Conservation (phyloP, 2,329 filamentous ascomycete genomes). For the Botryosphaeria agaves region DNA sequence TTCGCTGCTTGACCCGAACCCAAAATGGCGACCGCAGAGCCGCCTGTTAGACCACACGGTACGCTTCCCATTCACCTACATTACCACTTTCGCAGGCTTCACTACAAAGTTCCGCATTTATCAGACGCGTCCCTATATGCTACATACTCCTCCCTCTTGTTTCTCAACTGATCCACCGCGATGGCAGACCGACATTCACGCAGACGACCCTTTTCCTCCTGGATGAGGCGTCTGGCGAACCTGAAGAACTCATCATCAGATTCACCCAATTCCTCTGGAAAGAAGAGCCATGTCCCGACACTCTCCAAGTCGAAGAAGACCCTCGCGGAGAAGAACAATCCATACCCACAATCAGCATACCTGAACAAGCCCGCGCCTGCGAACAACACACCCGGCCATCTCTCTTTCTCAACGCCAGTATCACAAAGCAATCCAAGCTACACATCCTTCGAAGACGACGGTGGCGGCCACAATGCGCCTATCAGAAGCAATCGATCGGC, state of each 20-base stretch:
- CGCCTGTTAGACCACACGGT: too few relatives aligned
- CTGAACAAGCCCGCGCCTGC: conserved; percentile 35
- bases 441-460: conserved; percentile 43
- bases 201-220: conserved; percentile 73
- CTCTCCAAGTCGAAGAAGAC: conserved; percentile 16
- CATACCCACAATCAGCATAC: conserved; percentile 72
- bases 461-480: conserved; percentile 39
- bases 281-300: conserved; percentile 17
- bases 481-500: conserved; percentile 52
- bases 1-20: too few relatives aligned
- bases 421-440: conserved; percentile 26
- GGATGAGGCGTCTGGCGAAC: conserved; percentile 86
- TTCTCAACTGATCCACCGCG: too few relatives aligned
- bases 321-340: conserved; percentile 58
- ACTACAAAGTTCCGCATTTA: too few relatives aligned
- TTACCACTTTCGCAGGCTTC: too few relatives aligned
- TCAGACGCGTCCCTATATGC: too few relatives aligned
- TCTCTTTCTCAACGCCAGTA: conserved; percentile 35
- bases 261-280: conserved; percentile 20
- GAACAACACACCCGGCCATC: conserved; percentile 21
- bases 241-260: conserved; percentile 60
- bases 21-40: too few relatives aligned
- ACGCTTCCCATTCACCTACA: too few relatives aligned
- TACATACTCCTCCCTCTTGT: too few relatives aligned
- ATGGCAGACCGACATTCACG: conserved; percentile 52